These are phyloP conservation scores for Eucalyptus cladocalyx DNA, from an alignment of 345 rosid genomes.

Conservation along the genomic window DNA sequence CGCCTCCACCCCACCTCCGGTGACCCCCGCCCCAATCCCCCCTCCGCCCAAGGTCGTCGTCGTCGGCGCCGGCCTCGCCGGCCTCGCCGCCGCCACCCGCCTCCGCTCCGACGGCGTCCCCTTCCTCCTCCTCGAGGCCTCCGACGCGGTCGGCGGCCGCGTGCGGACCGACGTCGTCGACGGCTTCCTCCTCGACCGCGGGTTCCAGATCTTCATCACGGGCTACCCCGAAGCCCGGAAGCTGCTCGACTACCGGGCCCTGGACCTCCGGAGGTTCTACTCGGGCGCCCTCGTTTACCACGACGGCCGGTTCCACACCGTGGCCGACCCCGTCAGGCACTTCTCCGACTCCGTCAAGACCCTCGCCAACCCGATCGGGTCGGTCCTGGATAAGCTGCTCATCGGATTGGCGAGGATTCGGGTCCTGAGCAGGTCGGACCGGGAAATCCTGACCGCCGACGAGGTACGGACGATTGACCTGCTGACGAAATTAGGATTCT, in stretches of 20 bases:
- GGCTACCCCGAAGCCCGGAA: constrained; percentile 82
- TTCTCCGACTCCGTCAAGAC: constrained; percentile 55
- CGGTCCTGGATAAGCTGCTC: constrained; percentile 60
- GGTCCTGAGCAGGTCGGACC: constrained; percentile 44
- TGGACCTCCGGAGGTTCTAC: constrained; percentile 55
- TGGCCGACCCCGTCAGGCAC: constrained; percentile 85
- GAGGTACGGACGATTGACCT: constrained; percentile 49
- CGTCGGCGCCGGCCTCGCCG: constrained; percentile 81
- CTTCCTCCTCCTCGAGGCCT: constrained; percentile 67
- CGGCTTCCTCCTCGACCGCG: constrained; percentile 80
- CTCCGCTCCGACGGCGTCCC: constrained; percentile 50
- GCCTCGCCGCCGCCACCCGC: constrained; percentile 76
- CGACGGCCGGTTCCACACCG: constrained; percentile 57
- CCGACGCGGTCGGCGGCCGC: constrained; percentile 82
- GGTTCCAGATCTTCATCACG: constrained; percentile 96
- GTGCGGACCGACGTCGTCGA: constrained; percentile 77
- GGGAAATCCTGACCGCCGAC: constrained; percentile 24
- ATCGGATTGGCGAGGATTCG: constrained; percentile 56
- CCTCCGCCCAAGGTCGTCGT: constrained; percentile 36
- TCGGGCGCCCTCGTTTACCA: constrained; percentile 69
- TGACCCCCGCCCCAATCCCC: constrained; percentile 4
- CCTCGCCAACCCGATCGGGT: constrained; percentile 69
- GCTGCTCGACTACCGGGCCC: constrained; percentile 51
- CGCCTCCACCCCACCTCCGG: not conserved
- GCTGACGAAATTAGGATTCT: constrained; percentile 51